phyloP scores from a whole-genome alignment of 371 early-diverging fungal genomes.

The Apophysomyces elegans region DNA sequence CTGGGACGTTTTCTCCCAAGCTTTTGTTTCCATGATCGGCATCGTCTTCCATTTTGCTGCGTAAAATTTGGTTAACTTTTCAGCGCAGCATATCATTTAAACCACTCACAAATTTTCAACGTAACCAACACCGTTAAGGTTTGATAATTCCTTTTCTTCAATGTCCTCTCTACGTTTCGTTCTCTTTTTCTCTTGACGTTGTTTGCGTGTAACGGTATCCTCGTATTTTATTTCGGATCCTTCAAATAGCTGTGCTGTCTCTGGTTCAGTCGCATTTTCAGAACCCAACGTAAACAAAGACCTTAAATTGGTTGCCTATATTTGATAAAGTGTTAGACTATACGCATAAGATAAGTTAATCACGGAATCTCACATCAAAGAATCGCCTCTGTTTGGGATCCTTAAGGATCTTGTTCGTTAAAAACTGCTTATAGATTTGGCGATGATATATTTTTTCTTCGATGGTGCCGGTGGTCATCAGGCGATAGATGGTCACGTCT shows the following conservation, averaged over 20 bases:
- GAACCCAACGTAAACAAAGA: conserved; percentile 84
- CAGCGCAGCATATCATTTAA: neutral
- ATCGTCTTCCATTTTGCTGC: conserved; percentile 23
- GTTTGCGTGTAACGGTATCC: conserved; percentile 15
- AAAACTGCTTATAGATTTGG: conserved; percentile 96
- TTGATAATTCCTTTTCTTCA: conserved; percentile 39
- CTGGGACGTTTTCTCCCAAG: conserved; percentile 21
- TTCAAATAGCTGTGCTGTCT: conserved; percentile 72
- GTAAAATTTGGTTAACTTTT: conserved; percentile 7
- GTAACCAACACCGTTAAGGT: conserved; percentile 55
- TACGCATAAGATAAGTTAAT: too few relatives aligned
- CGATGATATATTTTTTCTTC: conserved; percentile 98
- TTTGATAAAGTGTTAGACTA: neutral
- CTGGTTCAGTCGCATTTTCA: conserved; percentile 62
- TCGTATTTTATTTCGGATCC: conserved; percentile 61
- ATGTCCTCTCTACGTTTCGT: conserved; percentile 33
- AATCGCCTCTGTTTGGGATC: conserved; percentile 92
- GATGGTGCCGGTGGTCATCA: conserved; percentile 97
- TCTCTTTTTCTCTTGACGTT: conserved; percentile 30
- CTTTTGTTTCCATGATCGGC: conserved; percentile 23
- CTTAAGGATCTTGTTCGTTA: conserved; percentile 94
- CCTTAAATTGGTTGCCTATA: conserved; percentile 70
- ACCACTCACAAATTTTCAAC: conserved; percentile 61
- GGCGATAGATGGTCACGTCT: conserved; percentile 92
- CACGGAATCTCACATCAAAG: conserved; percentile 65